Conservation (phyloP, 2,329 filamentous ascomycete species). For the Neurospora sp. region DNA sequence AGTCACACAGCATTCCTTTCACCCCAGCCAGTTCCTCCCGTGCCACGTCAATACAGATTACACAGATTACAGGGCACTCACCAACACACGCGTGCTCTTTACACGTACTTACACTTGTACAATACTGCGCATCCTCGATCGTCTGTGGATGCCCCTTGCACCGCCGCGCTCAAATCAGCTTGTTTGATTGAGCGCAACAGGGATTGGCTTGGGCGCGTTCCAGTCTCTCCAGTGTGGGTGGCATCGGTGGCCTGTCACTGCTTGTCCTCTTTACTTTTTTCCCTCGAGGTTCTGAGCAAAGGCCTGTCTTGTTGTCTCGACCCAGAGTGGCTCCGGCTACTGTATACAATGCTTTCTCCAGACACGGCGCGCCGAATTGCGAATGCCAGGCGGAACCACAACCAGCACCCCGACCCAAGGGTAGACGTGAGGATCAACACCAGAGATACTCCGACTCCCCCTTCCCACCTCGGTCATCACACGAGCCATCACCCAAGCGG, state of each 20-base stretch:
- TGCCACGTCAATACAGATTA: neutral
- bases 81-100: neutral
- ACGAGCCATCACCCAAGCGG: constrained; percentile 18
- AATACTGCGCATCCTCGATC: neutral
- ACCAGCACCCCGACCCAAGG: neutral
- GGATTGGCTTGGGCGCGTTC: neutral
- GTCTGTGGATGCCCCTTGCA: neutral
- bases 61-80: neutral
- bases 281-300: neutral
- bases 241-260: neutral
- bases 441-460: neutral
- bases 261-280: neutral
- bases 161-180: neutral
- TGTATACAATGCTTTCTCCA: constrained; percentile 7
- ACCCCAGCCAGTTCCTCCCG: neutral
- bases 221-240: neutral
- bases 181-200: neutral
- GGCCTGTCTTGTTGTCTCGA: neutral
- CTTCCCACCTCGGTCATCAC: constrained; percentile 5
- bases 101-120: neutral
- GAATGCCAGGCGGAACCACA: constrained; percentile 12
- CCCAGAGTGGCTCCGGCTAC: neutral
- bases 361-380: constrained; percentile 12
- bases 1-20: neutral
- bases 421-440: constrained; percentile 17